Conservation (phyloP, 495 filamentous ascomycete species). For the Aspergillus saccharolyticus region DNA sequence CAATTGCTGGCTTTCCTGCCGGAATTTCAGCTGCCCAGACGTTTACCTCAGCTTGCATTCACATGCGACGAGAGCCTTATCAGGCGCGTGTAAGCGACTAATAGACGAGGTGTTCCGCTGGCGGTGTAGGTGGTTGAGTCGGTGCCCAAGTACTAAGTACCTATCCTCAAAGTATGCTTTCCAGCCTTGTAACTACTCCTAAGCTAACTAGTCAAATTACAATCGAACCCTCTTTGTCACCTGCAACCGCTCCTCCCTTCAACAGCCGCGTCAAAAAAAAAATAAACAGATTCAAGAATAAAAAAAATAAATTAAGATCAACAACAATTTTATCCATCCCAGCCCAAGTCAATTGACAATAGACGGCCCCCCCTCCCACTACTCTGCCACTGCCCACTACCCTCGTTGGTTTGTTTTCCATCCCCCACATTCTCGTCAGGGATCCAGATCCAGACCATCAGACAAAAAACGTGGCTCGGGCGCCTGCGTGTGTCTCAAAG, state of each 20-base stretch:
- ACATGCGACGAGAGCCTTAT: background rate
- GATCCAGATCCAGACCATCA: constrained; percentile 9
- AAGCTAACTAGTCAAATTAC: background rate
- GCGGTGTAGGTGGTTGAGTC: background rate
- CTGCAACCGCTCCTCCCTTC: background rate
- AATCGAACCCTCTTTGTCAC: background rate
- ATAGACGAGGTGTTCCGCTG: background rate
- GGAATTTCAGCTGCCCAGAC: background rate
- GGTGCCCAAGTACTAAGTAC: background rate
- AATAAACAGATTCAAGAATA: no score
- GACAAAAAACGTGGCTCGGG: constrained; percentile 13
- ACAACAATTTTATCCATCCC: no score
- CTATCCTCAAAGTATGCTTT: background rate
- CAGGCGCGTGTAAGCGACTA: background rate
- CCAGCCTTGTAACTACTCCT: background rate
- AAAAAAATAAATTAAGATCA: no score
- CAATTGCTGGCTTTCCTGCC: background rate
- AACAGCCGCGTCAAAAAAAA: background rate
- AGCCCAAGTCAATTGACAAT: background rate
- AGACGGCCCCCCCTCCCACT: background rate
- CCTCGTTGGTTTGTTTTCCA: background rate
- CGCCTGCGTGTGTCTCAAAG: constrained; percentile 10
- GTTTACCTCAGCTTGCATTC: background rate
- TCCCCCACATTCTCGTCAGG: constrained; percentile 10
- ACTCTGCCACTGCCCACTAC: background rate